phyloP scores from a whole-genome alignment of 1,284 basidiomycete species.

The Cutaneotrichosporon sp. region DNA sequence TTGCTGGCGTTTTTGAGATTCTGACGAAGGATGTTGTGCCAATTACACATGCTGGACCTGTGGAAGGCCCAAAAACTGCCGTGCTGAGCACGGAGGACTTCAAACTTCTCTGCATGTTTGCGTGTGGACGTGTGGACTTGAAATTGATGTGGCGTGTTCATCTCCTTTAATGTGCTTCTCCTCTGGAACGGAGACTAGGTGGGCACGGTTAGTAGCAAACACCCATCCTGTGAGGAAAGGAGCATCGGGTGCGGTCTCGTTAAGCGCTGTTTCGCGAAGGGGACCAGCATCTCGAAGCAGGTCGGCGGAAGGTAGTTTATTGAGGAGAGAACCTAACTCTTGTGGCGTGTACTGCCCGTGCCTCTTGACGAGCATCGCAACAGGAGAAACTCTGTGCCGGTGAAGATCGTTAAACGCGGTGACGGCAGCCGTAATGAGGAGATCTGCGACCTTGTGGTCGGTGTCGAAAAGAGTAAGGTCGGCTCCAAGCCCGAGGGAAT shows the following conservation, averaged over 20 bases:
- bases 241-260: background rate
- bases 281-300: background rate
- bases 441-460: conserved; percentile 8
- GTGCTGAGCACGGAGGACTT: conserved; percentile 1
- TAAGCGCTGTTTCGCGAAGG: background rate
- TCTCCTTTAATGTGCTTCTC: conserved; percentile 1
- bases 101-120: conserved; percentile 10
- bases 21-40: conserved; percentile 17
- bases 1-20: conserved; percentile 12
- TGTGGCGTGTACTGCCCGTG: background rate
- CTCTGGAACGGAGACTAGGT: conserved; percentile 4
- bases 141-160: conserved; percentile 8
- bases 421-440: conserved; percentile 4
- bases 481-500: conserved; percentile 5
- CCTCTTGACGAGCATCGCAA: background rate
- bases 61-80: conserved; percentile 11
- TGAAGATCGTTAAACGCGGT: background rate
- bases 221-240: conserved; percentile 3
- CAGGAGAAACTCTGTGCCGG: background rate
- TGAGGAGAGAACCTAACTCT: background rate
- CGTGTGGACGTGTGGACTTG: conserved; percentile 14
- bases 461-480: conserved; percentile 6
- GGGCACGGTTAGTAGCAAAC: conserved; percentile 14
- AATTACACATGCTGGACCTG: conserved; percentile 8
- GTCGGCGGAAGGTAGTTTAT: background rate